phyloP scores from a whole-genome alignment of 495 filamentous ascomycete species.

The Cryomyces minteri region DNA sequence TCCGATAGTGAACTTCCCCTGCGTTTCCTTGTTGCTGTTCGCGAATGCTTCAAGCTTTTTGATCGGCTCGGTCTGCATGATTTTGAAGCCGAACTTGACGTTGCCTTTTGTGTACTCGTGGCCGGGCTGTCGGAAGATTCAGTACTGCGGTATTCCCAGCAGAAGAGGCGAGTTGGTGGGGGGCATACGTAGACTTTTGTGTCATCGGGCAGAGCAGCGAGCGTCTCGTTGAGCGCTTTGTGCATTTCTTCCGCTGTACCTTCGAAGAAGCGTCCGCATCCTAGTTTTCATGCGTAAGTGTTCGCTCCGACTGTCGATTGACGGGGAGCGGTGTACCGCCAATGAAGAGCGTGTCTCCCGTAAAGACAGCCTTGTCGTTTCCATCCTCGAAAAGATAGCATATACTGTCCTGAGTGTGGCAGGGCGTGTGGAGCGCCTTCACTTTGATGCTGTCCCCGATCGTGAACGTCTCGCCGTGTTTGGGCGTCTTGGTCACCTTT shows the following conservation, averaged over 20 bases:
- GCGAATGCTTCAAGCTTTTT: conserved; percentile 63
- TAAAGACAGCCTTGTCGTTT: conserved; percentile 66
- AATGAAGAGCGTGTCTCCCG: conserved; percentile 90
- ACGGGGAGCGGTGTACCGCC: conserved; percentile 34
- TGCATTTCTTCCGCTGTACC: conserved; percentile 84
- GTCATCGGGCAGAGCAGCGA: conserved; percentile 70
- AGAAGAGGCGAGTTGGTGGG: neutral
- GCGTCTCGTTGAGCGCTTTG: conserved; percentile 69
- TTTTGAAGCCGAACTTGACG: conserved; percentile 63
- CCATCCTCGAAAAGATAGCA: conserved; percentile 75
- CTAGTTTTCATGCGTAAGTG: conserved; percentile 22
- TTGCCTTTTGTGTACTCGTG: conserved; percentile 95
- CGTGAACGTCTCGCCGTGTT: conserved; percentile 58
- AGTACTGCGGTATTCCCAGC: too few species aligned
- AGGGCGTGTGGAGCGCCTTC: conserved; percentile 84
- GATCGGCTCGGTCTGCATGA: conserved; percentile 55
- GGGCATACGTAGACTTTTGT: conserved; percentile 71
- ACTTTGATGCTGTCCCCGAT: conserved; percentile 69
- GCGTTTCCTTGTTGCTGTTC: conserved; percentile 64
- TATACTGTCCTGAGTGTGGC: conserved; percentile 96
- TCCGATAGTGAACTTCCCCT: conserved; percentile 91
- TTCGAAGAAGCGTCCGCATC: conserved; percentile 96
- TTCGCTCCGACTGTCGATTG: neutral
- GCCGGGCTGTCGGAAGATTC: conserved; percentile 40
- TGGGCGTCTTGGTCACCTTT: conserved; percentile 54